Conservation (phyloP, 306 rosid genomes). For the Lupinus albus region DNA sequence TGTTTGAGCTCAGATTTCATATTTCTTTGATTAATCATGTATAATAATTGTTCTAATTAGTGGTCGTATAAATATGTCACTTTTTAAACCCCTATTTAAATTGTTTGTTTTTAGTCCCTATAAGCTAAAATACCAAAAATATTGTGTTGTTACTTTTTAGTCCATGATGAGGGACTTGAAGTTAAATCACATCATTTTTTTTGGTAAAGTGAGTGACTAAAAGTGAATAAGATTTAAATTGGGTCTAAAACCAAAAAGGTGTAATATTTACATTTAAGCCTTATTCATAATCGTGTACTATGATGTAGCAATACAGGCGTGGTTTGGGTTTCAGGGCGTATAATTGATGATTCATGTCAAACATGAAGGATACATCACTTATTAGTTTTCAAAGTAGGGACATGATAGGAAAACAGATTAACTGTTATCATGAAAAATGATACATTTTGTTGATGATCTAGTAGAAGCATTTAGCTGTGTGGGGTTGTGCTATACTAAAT, state of each 20-base stretch:
- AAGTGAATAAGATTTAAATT: no score
- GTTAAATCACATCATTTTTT: no score
- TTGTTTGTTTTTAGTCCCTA: no score
- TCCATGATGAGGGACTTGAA: no score
- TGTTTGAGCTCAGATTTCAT: background rate
- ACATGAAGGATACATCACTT: background rate
- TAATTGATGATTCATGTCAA: background rate
- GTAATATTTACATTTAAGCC: no score
- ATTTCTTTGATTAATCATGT: conserved; percentile 14
- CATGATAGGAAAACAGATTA: conserved; percentile 5
- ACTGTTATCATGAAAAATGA: conserved; percentile 2
- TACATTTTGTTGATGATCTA: background rate
- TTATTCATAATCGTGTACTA: background rate
- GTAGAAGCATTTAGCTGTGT: conserved; percentile 15
- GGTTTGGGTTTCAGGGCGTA: conserved; percentile 15
- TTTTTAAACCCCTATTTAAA: no score
- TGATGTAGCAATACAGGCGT: conserved; percentile 20
- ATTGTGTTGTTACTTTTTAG: no score
- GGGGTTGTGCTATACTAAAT: conserved; percentile 8
- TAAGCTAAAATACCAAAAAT: no score
- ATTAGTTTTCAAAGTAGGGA: conserved; percentile 22
- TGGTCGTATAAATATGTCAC: no score
- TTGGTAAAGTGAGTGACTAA: no score
- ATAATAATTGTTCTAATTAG: background rate
- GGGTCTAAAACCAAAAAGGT: no score